Base-by-base conservation (phyloP, 805 yeast species). In the Lipomyces kockii region DNA sequence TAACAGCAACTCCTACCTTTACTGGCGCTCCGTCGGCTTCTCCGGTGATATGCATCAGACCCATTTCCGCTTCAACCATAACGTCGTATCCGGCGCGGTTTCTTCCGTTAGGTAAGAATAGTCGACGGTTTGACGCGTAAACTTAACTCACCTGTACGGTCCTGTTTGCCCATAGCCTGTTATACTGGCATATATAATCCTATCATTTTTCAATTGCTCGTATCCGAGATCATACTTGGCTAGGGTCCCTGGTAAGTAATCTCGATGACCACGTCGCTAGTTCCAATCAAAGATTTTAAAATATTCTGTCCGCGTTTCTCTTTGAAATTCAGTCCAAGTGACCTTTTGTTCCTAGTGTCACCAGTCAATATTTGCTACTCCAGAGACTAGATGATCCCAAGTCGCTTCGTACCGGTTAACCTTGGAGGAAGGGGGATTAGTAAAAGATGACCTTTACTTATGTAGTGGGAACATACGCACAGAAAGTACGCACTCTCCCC, bases 21-120 rank as follows among this genome's bases (percentile, higher is more conserved):
- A 79, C 80, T 0, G 83, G 82, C 12, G 78, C 80, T 32, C 82
- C 79, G 43, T 78, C 76, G 6, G 78, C 78, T 60, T 78, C 76
- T 20, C 83, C 83, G 0, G 83, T 80, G 68, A 80, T 80, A 67
- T 80, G 83, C 83, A 80, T 80, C 57, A 80, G 75, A 2, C 83
- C 83, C 71, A 80, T 78, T 69, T 80, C 83, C 7, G 83, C 83
- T 69, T 80, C 83, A 5, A 80, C 82, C 83, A 80, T 80, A 57
- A 80, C 82, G 61, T 80, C 82, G 72, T 80, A 80, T 25, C 82
- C 82, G 1, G 82, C 81, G 20, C 82, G 75, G 32, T 71, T 66
- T 5, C 76, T 63, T 67, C 7, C 39, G 5, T 17, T 12, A 37
- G 32, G 32, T 73, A 77, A 8, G 82, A 82, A 0, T 82, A 60